Percentiles rank a stretch among this genome's conserved stretches.
These are phyloP conservation scores for Sanghuangporus baumii DNA, from an alignment of 1,284 basidiomycete species.

Conservation along the genomic window DNA sequence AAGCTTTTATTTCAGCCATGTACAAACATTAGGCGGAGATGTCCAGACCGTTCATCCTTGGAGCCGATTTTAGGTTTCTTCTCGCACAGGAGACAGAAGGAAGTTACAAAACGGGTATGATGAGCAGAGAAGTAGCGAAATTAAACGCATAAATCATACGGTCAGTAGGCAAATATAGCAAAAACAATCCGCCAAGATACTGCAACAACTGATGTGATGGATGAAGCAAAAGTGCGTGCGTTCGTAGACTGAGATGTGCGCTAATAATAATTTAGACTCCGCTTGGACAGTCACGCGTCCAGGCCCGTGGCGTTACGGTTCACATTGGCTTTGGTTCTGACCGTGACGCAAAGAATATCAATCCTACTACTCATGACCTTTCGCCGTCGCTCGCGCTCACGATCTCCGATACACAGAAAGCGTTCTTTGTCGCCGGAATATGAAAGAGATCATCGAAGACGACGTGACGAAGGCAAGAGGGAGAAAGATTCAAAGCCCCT, in stretches of 20 bases:
- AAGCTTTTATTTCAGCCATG: not conserved
- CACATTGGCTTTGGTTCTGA: not conserved
- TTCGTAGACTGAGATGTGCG: too few species aligned
- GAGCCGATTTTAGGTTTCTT: not conserved
- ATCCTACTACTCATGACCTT: not conserved
- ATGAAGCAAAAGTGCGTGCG: too few species aligned
- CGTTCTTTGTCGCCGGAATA: not conserved
- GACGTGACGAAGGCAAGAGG: not conserved
- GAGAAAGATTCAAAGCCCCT: not conserved
- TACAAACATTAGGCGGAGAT: not conserved
- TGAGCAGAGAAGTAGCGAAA: not conserved
- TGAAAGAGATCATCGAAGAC: not conserved
- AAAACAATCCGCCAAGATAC: too few species aligned
- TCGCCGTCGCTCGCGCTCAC: not conserved
- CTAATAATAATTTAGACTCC: not conserved
- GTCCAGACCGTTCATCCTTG: not conserved
- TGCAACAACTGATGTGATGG: too few species aligned
- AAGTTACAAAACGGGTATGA: not conserved
- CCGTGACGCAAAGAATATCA: not conserved
- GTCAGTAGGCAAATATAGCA: not conserved
- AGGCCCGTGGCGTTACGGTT: not conserved
- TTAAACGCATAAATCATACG: not conserved
- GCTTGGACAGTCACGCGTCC: not conserved
- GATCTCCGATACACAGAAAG: not conserved
- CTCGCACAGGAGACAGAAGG: not conserved